These are phyloP conservation scores for Digitaria exilis DNA, from an alignment of 202 grass and related monocot genomes.

Conservation along the genomic window DNA sequence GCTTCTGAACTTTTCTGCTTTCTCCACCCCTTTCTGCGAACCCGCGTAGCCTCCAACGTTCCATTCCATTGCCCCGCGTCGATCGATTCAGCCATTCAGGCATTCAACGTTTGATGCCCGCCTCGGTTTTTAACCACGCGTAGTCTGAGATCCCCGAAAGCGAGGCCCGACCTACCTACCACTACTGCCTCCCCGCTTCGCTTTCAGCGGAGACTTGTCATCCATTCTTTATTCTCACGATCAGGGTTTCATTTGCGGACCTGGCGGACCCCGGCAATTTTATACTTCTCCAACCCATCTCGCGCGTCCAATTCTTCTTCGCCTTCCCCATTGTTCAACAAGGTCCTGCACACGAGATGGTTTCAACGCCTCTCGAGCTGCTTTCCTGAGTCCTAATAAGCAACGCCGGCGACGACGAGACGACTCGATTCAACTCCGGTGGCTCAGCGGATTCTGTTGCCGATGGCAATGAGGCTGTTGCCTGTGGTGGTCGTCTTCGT, in stretches of 20 bases:
- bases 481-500: background rate
- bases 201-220: conserved; percentile 4
- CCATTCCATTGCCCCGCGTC: no score
- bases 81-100: no score
- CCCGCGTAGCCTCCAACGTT: conserved; percentile 27
- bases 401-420: background rate
- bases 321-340: background rate
- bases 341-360: background rate
- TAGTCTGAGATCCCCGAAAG: conserved; percentile 46
- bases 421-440: background rate
- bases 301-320: background rate
- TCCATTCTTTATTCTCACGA: conserved; percentile 37
- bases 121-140: conserved; percentile 31
- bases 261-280: background rate
- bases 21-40: background rate
- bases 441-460: background rate
- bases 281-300: background rate
- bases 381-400: conserved; percentile 14
- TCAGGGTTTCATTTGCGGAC: background rate
- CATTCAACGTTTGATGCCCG: no score
- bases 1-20: background rate
- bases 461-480: conserved; percentile 37
- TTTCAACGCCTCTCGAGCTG: conserved; percentile 27
- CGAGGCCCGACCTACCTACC: conserved; percentile 41
- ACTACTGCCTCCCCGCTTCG: background rate